Evolutionary conservation across 345 rosid species (phyloP), one percentile per base, ranked within the genome.

Genomic region (Brassica incana): DNA sequence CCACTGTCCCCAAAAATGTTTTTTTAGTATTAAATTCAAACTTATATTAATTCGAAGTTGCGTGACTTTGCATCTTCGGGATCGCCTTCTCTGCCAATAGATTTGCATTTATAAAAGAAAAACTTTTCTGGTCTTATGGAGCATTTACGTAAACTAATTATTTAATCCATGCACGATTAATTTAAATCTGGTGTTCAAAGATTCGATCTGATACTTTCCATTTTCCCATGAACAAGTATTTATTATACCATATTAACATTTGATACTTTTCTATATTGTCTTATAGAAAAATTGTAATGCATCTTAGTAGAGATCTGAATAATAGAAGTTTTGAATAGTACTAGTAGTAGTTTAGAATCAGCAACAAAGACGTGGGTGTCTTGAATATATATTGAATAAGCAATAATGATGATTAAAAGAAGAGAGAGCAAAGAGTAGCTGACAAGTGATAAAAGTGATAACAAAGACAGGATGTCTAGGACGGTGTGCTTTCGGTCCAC

Each of bases 401-500:
- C 25, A 65, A 56, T 78, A 30, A 62, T 62, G 23, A 38, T 54
- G 8, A 8, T 14, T 4, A 25, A 1, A 12, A 72, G 5, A 7
- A 20, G 23, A 8, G 4, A 58, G 38, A n/a, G 3, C 70, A 71
- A 7, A 18, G 15, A 64, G 80, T 64, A 35, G 43, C 10, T 63
- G 80, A 63, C 73, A 71, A 75, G 71, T 18, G 65, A 79, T 40
- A 56, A 27, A 27, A 64, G 76, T 66, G 82, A 27, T 27, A 3
- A 72, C 14, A 79, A 80, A 9, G 80, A 75, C 69, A 70, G 63
- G 48, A 30, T 58, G 76, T 58, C 50, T 62, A 75, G 83, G 83
- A 70, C 83, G 76, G 79, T 80, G 79, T 62, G 83, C 64, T 75
- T 58, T 56, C 11, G 80, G 83, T 71, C 83, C 83, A 70, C 68